Evolutionary conservation across 2,329 filamentous ascomycete species (phyloP).

Genomic region (Cordyceps cateniannulata): DNA sequence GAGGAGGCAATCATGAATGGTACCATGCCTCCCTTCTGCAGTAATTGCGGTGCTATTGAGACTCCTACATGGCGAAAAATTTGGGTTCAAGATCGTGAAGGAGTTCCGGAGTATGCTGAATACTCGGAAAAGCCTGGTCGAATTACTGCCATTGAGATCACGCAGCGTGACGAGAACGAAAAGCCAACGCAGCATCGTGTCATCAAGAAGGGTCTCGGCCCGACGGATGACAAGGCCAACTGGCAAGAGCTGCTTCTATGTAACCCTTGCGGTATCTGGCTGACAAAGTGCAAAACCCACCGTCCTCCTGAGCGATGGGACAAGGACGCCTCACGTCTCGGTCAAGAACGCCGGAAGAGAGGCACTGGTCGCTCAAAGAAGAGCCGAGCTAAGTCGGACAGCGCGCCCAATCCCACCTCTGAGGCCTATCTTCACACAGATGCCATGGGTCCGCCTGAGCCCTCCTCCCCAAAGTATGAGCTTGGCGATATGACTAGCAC

Average conservation of each 20-base stretch:
- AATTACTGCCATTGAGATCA: constrained; percentile 66
- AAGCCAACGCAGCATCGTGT: constrained; percentile 63
- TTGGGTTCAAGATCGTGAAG: constrained; percentile 69
- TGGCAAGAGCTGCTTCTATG: constrained; percentile 76
- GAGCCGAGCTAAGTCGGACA: constrained; percentile 41
- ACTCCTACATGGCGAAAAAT: constrained; percentile 95
- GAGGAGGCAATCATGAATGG: constrained; percentile 66
- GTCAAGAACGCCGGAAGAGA: constrained; percentile 45
- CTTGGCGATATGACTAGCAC: background rate
- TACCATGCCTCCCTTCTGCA: constrained; percentile 80
- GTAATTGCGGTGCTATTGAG: constrained; percentile 90
- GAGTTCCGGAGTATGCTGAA: constrained; percentile 62
- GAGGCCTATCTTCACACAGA: constrained; percentile 51
- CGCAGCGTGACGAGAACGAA: constrained; percentile 56
- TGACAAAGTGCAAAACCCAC: constrained; percentile 80
- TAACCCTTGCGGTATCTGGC: constrained; percentile 95
- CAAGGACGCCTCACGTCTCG: constrained; percentile 48
- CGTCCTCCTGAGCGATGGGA: constrained; percentile 81
- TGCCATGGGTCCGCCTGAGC: constrained; percentile 41
- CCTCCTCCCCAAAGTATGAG: constrained; percentile 25
- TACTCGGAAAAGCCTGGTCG: constrained; percentile 66
- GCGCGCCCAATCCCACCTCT: constrained; percentile 40
- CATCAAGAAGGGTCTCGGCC: constrained; percentile 65
- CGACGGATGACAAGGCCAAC: constrained; percentile 54
- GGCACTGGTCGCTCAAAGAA: constrained; percentile 41